Evolutionary conservation across 179 eudicot genomes (phyloP), one percentile per base, ranked within the genome.

Genomic region (Silene noctiflora): DNA sequence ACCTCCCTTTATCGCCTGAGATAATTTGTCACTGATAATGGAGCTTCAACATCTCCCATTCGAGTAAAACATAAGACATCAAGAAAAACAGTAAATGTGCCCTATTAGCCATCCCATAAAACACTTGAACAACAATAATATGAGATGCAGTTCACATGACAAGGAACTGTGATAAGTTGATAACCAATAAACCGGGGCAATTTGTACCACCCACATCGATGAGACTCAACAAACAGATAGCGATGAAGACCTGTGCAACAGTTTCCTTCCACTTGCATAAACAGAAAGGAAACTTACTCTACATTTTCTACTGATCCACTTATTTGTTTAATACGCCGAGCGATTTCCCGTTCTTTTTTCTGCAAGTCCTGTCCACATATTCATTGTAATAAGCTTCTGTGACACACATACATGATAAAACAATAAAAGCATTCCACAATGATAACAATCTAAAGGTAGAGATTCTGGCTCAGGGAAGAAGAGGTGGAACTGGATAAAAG

Each of bases 301-400:
- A 95, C 88, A 58, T 76, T 91, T 39, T 88, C 92, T 64, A 81
- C 71, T 55, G 93, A 69, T 39, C 96, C 97, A 55, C 84, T 83
- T 77, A 86, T 82, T 67, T 81, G 84, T 82, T 77, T 89, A 77
- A 95, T 81, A 63, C 70, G 80, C 81, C 96, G 84, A 46, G 75
- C 83, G 58, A 95, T 87, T 65, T 84, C 83, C 70, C 82, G 85
- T 72, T 81, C 91, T 78, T 80, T 87, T 56, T 71, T 81, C 63
- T 77, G 79, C 16, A 78, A 84, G 62, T 85, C 91, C 97, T 94
- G 93, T 81, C 27, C 17, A 75, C 7, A 22, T 31, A 73, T 22
- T 66, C 6, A 55, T 22, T 67, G 16, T 8, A 24, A 56, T 22
- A 31, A 63, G 60, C 19, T 63, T 29, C 56, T 48, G 1, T 72